Conservation (phyloP, 176 grass and related monocot species). For the Otatea glauca region DNA sequence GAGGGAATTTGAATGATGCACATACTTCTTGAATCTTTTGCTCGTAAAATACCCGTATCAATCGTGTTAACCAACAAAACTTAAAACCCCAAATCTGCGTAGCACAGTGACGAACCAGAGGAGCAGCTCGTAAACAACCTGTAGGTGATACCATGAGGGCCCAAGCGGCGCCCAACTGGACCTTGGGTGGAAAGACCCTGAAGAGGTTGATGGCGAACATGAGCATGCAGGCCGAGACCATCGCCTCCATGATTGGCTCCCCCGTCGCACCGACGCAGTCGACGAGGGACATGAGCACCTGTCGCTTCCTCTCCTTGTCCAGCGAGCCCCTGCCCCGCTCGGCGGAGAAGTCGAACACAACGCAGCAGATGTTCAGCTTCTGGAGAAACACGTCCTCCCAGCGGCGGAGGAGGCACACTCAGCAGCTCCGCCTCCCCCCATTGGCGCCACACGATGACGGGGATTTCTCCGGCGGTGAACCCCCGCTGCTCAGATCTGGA, state of each 20-base stretch:
- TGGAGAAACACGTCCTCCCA: constrained; percentile 83
- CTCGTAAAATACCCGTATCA: too few relatives aligned
- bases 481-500: constrained; percentile 44
- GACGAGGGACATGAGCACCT: constrained; percentile 71
- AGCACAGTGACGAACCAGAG: constrained; percentile 30
- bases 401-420: constrained; percentile 17
- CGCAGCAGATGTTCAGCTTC: constrained; percentile 81
- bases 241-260: constrained; percentile 76
- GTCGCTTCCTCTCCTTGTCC: constrained; percentile 81
- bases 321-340: constrained; percentile 71
- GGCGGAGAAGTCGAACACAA: constrained; percentile 80
- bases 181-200: constrained; percentile 70
- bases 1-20: constrained; percentile 91
- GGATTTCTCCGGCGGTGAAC: constrained; percentile 42
- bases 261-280: constrained; percentile 65
- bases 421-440: constrained; percentile 34
- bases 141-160: constrained; percentile 92
- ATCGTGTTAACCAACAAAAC: not conserved
- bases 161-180: constrained; percentile 36
- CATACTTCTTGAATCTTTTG: too few relatives aligned
- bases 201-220: constrained; percentile 58
- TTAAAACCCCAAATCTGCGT: too few relatives aligned
- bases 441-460: constrained; percentile 24
- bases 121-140: constrained; percentile 87
- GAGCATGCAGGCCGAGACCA: constrained; percentile 70